Base-by-base conservation (phyloP, 176 grass and related monocot genomes). In the Lolium perenne region DNA sequence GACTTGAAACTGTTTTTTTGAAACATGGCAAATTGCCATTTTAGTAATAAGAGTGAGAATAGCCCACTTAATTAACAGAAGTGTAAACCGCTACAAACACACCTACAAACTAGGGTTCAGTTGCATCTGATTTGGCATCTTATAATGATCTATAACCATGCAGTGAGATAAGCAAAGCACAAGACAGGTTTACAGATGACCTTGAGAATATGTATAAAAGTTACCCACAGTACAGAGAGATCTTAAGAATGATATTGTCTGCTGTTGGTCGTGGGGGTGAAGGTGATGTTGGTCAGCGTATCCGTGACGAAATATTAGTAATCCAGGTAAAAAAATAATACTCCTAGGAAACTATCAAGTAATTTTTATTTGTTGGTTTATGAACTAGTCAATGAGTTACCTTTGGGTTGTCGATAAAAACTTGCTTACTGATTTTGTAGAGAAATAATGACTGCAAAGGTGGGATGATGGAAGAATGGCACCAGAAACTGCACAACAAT, bases 401-500 rank as follows among this genome's bases (percentile, higher is more conserved):
- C 38, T 82, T 83, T 91, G 35, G 15, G 47, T 50, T 80, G 15
- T 50, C 22, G 8, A 77, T 75, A 20, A 76, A 47, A 74, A 53
- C 45, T 23, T 82, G 12, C 6, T 75, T 65, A 55, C 53, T 91
- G 62, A 66, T 76, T 85, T 88, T 84, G 54, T 69, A 99, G 97
- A 99, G 92, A 92, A 94, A 99, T 55, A 99, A 96, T 91, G 77
- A 94, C 48, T 99, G 94, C 86, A 92, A 96, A 83, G 97, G 97
- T 92, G 97, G 88, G 79, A 94, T 99, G 85, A 95, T 99, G 92
- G 97, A 99, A 80, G 97, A 99, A 86, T 98, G 97, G 97, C 97
- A 98, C 83, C 97, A 98, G 72, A 98, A 98, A 90, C 80, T 98
- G 53, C 97, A 98, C 82, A 98, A 98, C 55, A 98, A 98, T 76